Conservation (phyloP, 192 early-diverging fungal species). For the Phlyctochytrium bullatum region DNA sequence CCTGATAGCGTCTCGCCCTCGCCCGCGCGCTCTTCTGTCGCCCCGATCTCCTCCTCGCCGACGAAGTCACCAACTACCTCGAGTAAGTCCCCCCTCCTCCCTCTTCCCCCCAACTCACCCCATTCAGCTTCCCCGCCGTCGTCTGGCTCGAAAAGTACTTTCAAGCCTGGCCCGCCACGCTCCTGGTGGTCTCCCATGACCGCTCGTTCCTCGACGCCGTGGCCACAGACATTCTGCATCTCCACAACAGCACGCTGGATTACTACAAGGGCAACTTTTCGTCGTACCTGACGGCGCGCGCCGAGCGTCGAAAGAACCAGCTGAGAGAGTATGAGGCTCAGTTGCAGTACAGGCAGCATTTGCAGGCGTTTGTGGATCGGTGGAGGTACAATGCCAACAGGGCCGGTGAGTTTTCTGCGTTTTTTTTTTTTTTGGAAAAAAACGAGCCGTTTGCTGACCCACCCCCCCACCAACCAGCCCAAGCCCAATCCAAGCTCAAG, state of each 20-base stretch:
- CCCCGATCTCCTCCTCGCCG: conserved; percentile 79
- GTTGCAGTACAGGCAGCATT: conserved; percentile 86
- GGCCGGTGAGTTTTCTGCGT: conserved; percentile 33
- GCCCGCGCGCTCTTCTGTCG: conserved; percentile 79
- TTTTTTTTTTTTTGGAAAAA: not conserved
- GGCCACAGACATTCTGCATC: conserved; percentile 94
- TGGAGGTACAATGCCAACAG: conserved; percentile 99
- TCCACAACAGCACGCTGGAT: conserved; percentile 90
- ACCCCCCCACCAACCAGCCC: conserved; percentile 51
- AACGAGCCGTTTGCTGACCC: not conserved
- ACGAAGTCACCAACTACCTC: conserved; percentile 72
- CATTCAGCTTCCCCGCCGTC: conserved; percentile 80
- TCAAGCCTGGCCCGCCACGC: conserved; percentile 83
- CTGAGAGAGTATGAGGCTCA: conserved; percentile 96
- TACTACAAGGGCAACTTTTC: conserved; percentile 96
- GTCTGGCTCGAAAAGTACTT: conserved; percentile 97
- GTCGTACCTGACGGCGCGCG: conserved; percentile 82
- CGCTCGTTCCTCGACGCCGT: conserved; percentile 95
- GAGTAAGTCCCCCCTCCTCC: conserved; percentile 30
- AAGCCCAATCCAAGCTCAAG: conserved; percentile 98
- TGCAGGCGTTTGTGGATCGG: conserved; percentile 97
- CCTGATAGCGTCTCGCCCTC: conserved; percentile 60
- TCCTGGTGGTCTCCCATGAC: conserved; percentile 98
- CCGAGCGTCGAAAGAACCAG: conserved; percentile 88
- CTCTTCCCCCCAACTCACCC: conserved; percentile 1